A percentile compares a stretch with the other conserved stretches of the same genome.
phyloP scores from a whole-genome alignment of 306 rosid genomes.

The Rosa lucieae region DNA sequence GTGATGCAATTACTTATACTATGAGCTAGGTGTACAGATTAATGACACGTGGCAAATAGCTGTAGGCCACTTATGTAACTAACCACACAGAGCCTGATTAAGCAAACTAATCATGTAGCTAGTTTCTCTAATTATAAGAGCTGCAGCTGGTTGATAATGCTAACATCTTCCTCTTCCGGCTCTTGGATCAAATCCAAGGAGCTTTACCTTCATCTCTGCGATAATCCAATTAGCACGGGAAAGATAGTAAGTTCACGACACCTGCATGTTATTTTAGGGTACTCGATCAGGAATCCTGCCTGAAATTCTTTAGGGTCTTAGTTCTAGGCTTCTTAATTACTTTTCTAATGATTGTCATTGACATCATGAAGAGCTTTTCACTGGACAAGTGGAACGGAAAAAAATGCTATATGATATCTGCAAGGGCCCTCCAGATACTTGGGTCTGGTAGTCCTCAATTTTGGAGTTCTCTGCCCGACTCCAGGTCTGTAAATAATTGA shows the following conservation, averaged over 20 bases:
- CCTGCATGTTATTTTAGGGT: not conserved
- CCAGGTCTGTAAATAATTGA: constrained; percentile 35
- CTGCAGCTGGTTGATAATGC: too few species aligned
- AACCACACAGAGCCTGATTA: too few species aligned
- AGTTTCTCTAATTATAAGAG: too few species aligned
- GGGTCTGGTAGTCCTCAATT: constrained; percentile 57
- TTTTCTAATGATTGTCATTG: not conserved
- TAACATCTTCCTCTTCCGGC: not conserved
- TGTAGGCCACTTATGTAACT: too few species aligned
- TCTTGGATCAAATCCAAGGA: constrained; percentile 33
- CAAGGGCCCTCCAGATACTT: constrained; percentile 46
- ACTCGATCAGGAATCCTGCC: too few species aligned
- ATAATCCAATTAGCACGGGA: constrained; percentile 43
- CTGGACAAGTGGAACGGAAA: constrained; percentile 54
- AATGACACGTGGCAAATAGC: too few species aligned
- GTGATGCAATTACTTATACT: too few species aligned
- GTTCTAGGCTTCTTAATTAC: not conserved
- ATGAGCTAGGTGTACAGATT: too few species aligned
- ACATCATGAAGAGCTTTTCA: constrained; percentile 47
- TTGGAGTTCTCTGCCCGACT: constrained; percentile 43
- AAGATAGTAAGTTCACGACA: constrained; percentile 38
- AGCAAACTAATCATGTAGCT: too few species aligned
- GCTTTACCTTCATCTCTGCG: constrained; percentile 47
- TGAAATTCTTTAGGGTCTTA: not conserved
- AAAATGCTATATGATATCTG: constrained; percentile 67